Evolutionary conservation across 495 filamentous ascomycete genomes (phyloP).

Genomic region (Lophiostoma macrostomum): DNA sequence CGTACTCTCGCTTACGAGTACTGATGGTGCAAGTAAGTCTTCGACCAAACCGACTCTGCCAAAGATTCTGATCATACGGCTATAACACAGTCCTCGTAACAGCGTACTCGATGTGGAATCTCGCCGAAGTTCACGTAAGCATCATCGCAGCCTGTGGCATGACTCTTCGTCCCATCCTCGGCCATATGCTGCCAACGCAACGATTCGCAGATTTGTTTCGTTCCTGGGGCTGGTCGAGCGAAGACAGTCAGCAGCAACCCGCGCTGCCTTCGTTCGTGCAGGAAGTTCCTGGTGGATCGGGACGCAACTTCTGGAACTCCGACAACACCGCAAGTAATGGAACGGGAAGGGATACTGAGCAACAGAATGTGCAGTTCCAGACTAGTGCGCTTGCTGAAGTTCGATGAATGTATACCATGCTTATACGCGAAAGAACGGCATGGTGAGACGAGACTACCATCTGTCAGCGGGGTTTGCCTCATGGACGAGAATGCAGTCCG

Average conservation of each 20-base stretch:
- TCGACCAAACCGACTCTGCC: neutral
- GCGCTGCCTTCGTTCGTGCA: neutral
- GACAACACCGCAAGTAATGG: no score
- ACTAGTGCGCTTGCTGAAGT: no score
- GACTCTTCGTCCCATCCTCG: constrained; percentile 7
- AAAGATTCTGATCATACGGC: neutral
- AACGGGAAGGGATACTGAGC: no score
- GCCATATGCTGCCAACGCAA: neutral
- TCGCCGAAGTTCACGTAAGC: constrained; percentile 11
- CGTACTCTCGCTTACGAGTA: neutral
- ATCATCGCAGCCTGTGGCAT: constrained; percentile 11
- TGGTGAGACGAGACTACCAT: no score
- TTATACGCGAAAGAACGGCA: no score
- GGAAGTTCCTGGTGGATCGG: no score
- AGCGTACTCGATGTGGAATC: constrained; percentile 9
- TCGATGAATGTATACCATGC: no score
- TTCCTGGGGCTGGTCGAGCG: neutral
- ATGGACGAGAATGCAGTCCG: no score
- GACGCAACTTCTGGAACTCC: no score
- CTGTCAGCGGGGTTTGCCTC: no score
- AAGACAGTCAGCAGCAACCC: neutral
- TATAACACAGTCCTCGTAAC: neutral
- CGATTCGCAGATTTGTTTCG: neutral
- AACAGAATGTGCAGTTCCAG: no score
- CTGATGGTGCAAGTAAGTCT: neutral